Conservation (phyloP, 129 eudicot genomes). For the Smallanthus sonchifolius region DNA sequence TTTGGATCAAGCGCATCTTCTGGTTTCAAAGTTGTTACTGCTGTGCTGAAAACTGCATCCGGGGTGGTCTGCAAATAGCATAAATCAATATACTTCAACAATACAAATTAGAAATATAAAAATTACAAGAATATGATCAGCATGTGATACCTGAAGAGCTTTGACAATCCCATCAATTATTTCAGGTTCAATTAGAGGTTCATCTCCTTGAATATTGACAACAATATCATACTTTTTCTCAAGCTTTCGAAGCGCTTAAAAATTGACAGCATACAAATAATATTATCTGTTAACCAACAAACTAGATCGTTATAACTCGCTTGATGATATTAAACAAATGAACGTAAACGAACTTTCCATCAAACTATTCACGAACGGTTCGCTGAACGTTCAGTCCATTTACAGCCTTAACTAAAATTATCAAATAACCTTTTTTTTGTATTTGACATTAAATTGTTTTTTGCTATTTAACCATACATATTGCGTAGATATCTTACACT, state of each 20-base stretch:
- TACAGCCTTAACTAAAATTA: not conserved
- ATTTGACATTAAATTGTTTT: too few species aligned
- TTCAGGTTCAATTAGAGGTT: slow-evolving; percentile 97
- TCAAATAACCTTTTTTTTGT: too few species aligned
- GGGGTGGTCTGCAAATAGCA: slow-evolving; percentile 61
- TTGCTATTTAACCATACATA: too few species aligned
- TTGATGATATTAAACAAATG: not conserved
- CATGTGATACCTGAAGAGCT: slow-evolving; percentile 71
- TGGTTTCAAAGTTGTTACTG: slow-evolving; percentile 82
- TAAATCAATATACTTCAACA: not conserved
- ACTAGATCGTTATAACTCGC: not conserved
- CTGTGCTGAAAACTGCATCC: slow-evolving; percentile 97
- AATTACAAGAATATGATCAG: not conserved
- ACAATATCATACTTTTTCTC: slow-evolving; percentile 76
- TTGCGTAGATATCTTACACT: too few species aligned
- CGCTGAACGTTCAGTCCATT: too few species aligned
- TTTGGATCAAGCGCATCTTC: slow-evolving; percentile 95
- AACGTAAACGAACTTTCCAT: too few species aligned
- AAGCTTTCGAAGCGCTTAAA: slow-evolving; percentile 75
- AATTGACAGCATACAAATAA: not conserved
- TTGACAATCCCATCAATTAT: slow-evolving; percentile 91
- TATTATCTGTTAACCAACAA: not conserved
- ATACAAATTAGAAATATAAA: not conserved
- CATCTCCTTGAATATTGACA: slow-evolving; percentile 98
- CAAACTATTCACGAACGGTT: too few species aligned